phyloP scores from a whole-genome alignment of 1,284 basidiomycete species.

The Boletellus dicymbophilus region DNA sequence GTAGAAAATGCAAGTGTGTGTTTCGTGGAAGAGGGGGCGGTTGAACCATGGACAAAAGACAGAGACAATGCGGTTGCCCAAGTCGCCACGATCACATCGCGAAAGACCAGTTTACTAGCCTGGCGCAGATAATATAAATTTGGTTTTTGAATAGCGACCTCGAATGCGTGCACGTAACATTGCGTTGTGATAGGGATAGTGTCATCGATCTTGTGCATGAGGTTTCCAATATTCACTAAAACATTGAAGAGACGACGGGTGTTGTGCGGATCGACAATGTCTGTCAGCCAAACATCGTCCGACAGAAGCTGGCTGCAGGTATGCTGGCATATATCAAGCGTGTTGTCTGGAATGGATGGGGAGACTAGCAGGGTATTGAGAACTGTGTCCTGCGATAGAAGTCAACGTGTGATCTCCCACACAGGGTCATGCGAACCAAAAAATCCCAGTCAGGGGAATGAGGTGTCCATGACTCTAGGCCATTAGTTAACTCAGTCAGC shows the following conservation, averaged over 20 bases:
- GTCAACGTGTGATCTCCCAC: constrained; percentile 14
- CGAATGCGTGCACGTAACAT: constrained; percentile 37
- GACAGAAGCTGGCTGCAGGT: constrained; percentile 35
- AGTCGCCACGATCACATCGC: constrained; percentile 38
- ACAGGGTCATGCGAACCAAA: constrained; percentile 24
- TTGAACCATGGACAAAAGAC: constrained; percentile 22
- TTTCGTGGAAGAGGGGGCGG: constrained; percentile 19
- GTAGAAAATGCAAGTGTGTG: constrained; percentile 18
- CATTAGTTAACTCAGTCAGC: constrained; percentile 28
- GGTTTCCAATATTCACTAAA: constrained; percentile 36
- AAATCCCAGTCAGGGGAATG: constrained; percentile 34
- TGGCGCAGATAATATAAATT: constrained; percentile 15
- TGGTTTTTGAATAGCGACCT: constrained; percentile 35
- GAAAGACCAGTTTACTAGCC: constrained; percentile 25
- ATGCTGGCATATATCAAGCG: constrained; percentile 31
- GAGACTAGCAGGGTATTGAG: constrained; percentile 28
- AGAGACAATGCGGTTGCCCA: constrained; percentile 33
- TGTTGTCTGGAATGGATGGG: constrained; percentile 30
- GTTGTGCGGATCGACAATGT: constrained; percentile 25
- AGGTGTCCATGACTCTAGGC: constrained; percentile 24
- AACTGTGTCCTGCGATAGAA: constrained; percentile 22
- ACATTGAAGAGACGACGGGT: constrained; percentile 35
- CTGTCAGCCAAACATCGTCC: constrained; percentile 24
- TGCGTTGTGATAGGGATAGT: constrained; percentile 35
- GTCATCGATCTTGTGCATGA: constrained; percentile 36